phyloP scores from a whole-genome alignment of 345 rosid genomes.

The Salix udensis region DNA sequence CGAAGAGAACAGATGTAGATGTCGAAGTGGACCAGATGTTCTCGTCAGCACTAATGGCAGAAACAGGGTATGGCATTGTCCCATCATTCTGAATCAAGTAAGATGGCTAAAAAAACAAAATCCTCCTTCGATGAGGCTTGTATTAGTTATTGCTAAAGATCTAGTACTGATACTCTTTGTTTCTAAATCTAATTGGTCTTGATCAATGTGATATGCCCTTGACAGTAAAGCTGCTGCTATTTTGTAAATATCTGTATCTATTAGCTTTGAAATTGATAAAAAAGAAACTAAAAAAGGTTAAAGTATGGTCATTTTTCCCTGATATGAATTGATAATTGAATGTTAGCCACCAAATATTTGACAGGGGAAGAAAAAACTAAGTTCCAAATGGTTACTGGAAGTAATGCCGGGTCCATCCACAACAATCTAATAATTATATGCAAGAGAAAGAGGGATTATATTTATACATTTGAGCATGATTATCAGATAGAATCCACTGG shows the following conservation, averaged over 20 bases:
- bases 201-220: slow-evolving; percentile 11
- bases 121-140: slow-evolving; percentile 1
- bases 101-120: not conserved
- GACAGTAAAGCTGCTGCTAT: slow-evolving; percentile 7
- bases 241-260: slow-evolving; percentile 29
- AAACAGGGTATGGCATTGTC: slow-evolving; percentile 63
- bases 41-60: slow-evolving; percentile 47
- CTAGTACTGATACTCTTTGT: slow-evolving; percentile 15
- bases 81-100: slow-evolving; percentile 53
- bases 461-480: too few relatives aligned
- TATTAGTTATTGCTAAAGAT: slow-evolving; percentile 18
- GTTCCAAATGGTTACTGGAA: too few relatives aligned
- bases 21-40: slow-evolving; percentile 64
- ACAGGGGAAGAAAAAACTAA: too few relatives aligned
- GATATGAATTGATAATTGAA: not conserved
- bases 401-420: too few relatives aligned
- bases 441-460: too few relatives aligned
- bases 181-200: slow-evolving; percentile 19
- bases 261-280: slow-evolving; percentile 9
- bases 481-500: not conserved
- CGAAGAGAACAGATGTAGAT: slow-evolving; percentile 63
- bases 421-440: too few relatives aligned
- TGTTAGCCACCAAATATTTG: not conserved
- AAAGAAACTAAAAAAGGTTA: not conserved
- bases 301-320: not conserved